Conservation (phyloP, 139 green algal genomes). For the Tetradesmus obliquus region DNA sequence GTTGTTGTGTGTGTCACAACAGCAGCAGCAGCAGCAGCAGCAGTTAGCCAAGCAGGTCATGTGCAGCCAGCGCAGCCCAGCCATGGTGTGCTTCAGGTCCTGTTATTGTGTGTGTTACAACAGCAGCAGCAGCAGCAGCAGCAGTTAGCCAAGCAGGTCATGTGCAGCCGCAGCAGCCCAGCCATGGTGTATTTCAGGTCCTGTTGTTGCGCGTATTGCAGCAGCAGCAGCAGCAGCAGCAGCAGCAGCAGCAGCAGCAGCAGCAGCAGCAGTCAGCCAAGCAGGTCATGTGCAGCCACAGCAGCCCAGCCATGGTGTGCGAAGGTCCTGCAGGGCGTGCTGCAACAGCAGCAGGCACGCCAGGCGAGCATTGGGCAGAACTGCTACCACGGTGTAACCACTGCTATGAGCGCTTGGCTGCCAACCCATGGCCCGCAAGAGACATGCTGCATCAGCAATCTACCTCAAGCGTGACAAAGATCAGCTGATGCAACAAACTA, state of each 20-base stretch:
- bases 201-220: background rate
- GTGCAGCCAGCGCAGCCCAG: constrained; percentile 64
- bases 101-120: background rate
- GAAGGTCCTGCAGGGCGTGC: constrained; percentile 31
- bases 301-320: constrained; percentile 59
- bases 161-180: constrained; percentile 66
- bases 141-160: constrained; percentile 6
- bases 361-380: too few species aligned
- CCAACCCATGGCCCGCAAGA: too few species aligned
- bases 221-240: background rate
- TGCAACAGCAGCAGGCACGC: background rate
- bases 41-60: constrained; percentile 36
- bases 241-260: background rate
- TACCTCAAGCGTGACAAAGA: too few species aligned
- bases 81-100: constrained; percentile 60
- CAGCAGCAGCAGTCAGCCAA: background rate
- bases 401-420: too few species aligned
- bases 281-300: constrained; percentile 64
- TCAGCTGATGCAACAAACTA: background rate
- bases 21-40: background rate
- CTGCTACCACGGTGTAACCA: too few species aligned
- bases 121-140: background rate
- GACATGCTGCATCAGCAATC: too few species aligned
- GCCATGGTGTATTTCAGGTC: constrained; percentile 61
- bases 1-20: background rate